Evolutionary conservation across 768 basidiomycete genomes (phyloP), one percentile per base, ranked within the genome.

Genomic region (Paxillus rubicundulus): DNA sequence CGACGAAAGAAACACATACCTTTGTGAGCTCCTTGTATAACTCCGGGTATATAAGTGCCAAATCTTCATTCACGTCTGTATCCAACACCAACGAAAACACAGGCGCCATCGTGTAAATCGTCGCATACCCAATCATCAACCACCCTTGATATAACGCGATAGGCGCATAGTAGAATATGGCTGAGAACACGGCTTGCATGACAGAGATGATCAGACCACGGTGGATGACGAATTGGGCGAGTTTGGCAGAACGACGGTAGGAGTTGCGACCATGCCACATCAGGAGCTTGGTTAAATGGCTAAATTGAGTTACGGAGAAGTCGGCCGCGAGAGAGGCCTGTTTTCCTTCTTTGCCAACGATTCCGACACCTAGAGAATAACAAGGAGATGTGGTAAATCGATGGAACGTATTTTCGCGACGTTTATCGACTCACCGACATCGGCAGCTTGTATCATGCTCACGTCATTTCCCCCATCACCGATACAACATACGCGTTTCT

Each of bases 401-500:
- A 24, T 24, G 24, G 24, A 1, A 24, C 24, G 6, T 24, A 4
- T 46, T 39, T 20, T 38, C 40, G 1, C 20, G 18, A 21, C 28
- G 16, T n/a, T 39, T 16, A 17, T 38, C 50, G 14, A 84, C 92
- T 67, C 44, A 93, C 94, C 96, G 53, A 99, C 94, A 63, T 98
- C 93, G 2, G 97, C 97, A 1, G 97, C 97, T 65, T 98, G 97
- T 55, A 99, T 99, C 97, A 99, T 99, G 68, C 91, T 93, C 56
- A 99, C 97, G 67, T 99, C 97, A 68, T 99, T 99, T 4, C 97
- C 97, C 32, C 97, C 97, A 72, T 99, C 97, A 2, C 97, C 97
- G 53, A 98, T 98, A 66, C 97, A 98, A 69, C 96, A 98, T 0
- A 99, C 96, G 0, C 96, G 84, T 70, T 98, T 98, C 72, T 85